Evolutionary conservation across 257 asterid species (phyloP).

Genomic region (Primulina eburnea): DNA sequence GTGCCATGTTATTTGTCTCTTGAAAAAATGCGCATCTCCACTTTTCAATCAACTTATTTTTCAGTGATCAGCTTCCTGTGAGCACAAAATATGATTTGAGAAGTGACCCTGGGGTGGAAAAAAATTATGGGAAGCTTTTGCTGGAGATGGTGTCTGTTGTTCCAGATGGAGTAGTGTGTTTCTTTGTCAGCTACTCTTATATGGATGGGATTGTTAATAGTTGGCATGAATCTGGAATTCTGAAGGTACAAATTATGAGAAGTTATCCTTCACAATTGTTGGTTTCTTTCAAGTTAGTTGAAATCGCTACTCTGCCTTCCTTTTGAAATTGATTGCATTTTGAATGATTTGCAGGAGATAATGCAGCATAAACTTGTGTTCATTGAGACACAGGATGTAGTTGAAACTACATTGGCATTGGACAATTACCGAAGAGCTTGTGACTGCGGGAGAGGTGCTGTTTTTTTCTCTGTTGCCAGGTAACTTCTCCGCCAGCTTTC

Average conservation of each 20-base stretch:
- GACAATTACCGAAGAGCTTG: slow-evolving; percentile 98
- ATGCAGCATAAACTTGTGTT: slow-evolving; percentile 98
- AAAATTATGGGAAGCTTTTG: slow-evolving; percentile 90
- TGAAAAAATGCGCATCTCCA: slow-evolving; percentile 10
- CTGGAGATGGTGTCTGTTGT: slow-evolving; percentile 96
- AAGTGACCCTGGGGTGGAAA: slow-evolving; percentile 98
- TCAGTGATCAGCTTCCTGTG: slow-evolving; percentile 97
- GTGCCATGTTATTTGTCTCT: background rate
- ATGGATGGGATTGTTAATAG: slow-evolving; percentile 99
- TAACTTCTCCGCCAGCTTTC: slow-evolving; percentile 25
- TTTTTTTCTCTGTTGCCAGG: slow-evolving; percentile 99
- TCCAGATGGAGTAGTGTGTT: slow-evolving; percentile 97
- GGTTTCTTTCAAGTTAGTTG: background rate
- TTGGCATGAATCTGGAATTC: slow-evolving; percentile 95
- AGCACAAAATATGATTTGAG: slow-evolving; percentile 94
- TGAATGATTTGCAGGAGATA: slow-evolving; percentile 68
- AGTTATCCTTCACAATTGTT: background rate
- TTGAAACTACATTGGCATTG: slow-evolving; percentile 94
- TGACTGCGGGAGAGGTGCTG: slow-evolving; percentile 99
- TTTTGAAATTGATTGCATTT: slow-evolving; percentile 8
- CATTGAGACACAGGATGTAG: slow-evolving; percentile 98
- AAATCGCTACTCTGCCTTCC: slow-evolving; percentile 11
- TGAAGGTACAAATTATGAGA: slow-evolving; percentile 52
- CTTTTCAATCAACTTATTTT: slow-evolving; percentile 17
- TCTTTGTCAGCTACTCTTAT: slow-evolving; percentile 94